Conservation (phyloP, 2,329 filamentous ascomycete species). For the Penicillium capsulatum region DNA sequence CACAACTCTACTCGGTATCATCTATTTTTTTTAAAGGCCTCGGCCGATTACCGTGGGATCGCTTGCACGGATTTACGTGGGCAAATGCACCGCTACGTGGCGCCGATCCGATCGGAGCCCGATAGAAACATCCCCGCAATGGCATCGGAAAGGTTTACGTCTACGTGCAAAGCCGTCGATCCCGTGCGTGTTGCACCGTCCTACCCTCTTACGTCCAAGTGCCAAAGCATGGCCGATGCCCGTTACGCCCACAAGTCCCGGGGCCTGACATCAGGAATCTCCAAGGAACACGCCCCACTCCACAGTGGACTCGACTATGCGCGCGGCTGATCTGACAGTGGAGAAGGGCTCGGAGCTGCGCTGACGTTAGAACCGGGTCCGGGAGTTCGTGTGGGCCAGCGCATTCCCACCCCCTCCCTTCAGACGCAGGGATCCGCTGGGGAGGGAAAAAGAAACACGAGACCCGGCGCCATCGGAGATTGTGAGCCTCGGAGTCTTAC, state of each 20-base stretch:
- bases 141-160: too few species aligned
- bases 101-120: too few species aligned
- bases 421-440: conserved; percentile 6
- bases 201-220: neutral
- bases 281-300: conserved; percentile 12
- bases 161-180: too few species aligned
- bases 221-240: neutral
- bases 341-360: neutral
- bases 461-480: neutral
- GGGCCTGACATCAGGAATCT: too few species aligned
- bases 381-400: neutral
- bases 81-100: too few species aligned
- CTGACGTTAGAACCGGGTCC: conserved; percentile 1
- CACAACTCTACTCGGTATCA: too few species aligned
- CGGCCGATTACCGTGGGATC: too few species aligned
- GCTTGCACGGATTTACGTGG: too few species aligned
- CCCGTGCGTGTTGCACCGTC: conserved; percentile 2
- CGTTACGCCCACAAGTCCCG: neutral
- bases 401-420: neutral
- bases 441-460: conserved; percentile 1
- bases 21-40: too few species aligned
- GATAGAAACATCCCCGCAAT: too few species aligned
- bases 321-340: conserved; percentile 16
- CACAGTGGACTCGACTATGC: conserved; percentile 19
- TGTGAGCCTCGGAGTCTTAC: too few species aligned